A percentile compares a stretch with the other conserved stretches of the same genome.
These are phyloP conservation scores for Singerocomus inundabilis DNA, from an alignment of 1,284 basidiomycete genomes.

Conservation along the genomic window DNA sequence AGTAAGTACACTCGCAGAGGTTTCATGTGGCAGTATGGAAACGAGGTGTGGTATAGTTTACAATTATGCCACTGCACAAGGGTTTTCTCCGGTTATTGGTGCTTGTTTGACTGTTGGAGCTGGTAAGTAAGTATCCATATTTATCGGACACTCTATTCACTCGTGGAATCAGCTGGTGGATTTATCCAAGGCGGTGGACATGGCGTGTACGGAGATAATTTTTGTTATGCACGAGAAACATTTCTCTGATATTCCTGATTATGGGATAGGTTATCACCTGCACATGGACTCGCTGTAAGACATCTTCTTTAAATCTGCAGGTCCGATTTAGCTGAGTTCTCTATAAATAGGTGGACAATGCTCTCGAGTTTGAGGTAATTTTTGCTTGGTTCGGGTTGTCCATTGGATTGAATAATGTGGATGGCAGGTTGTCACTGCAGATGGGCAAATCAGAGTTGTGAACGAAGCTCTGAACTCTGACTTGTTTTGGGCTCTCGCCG, in stretches of 20 bases:
- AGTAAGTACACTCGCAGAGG: conserved; percentile 9
- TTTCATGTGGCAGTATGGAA: background rate
- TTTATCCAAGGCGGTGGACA: conserved; percentile 29
- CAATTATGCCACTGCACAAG: conserved; percentile 2
- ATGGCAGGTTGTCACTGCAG: conserved; percentile 21
- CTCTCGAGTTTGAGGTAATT: conserved; percentile 20
- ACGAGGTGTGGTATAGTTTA: conserved; percentile 13
- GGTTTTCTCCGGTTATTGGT: conserved; percentile 18
- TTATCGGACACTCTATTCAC: background rate
- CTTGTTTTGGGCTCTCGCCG: conserved; percentile 26
- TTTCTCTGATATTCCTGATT: background rate
- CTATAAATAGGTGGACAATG: conserved; percentile 13
- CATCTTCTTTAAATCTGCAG: background rate
- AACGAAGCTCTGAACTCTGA: conserved; percentile 25
- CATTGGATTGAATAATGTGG: background rate
- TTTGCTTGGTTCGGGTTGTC: background rate
- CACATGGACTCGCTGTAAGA: conserved; percentile 23
- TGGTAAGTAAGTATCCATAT: background rate
- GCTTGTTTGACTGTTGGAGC: conserved; percentile 22
- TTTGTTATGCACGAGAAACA: background rate
- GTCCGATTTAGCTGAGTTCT: background rate
- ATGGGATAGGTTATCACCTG: conserved; percentile 12
- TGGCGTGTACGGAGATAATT: conserved; percentile 14
- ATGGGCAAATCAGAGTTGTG: conserved; percentile 16
- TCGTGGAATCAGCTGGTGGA: conserved; percentile 14